Evolutionary conservation across 306 rosid genomes (phyloP).

Genomic region (Acmispon strigosus): DNA sequence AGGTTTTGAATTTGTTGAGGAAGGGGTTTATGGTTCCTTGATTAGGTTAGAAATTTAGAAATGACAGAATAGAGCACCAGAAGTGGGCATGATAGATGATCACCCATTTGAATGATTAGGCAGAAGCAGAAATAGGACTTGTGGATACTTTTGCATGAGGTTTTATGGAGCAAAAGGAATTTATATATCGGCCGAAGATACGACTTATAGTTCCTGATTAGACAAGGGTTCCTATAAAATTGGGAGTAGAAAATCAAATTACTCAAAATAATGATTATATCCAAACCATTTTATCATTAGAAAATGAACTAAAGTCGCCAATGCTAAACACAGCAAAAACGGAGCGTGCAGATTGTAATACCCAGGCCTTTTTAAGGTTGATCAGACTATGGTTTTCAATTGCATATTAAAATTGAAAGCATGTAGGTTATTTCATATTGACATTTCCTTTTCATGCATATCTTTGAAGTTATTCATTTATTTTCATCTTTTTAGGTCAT

Average conservation of each 20-base stretch:
- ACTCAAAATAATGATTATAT: neutral
- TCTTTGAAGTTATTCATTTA: neutral
- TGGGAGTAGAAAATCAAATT: neutral
- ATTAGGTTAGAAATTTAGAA: conserved; percentile 10
- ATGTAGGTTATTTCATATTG: neutral
- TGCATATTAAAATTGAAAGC: neutral
- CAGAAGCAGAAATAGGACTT: neutral
- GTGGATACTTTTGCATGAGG: neutral
- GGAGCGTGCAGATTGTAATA: neutral
- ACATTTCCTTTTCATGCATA: neutral
- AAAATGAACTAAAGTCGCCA: neutral
- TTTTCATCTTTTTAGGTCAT: conserved; percentile 50
- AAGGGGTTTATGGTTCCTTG: neutral
- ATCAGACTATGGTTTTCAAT: neutral
- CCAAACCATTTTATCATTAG: neutral
- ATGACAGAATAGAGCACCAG: neutral
- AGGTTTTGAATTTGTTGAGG: conserved; percentile 4
- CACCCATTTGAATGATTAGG: neutral
- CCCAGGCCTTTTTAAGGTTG: neutral
- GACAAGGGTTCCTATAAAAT: neutral
- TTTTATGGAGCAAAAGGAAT: neutral
- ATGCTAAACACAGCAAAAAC: neutral
- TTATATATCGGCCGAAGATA: neutral
- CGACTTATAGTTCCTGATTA: neutral
- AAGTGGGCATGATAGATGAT: conserved; percentile 2